Conservation (phyloP, 495 filamentous ascomycete genomes). For the Hapsidospora chrysogenum region DNA sequence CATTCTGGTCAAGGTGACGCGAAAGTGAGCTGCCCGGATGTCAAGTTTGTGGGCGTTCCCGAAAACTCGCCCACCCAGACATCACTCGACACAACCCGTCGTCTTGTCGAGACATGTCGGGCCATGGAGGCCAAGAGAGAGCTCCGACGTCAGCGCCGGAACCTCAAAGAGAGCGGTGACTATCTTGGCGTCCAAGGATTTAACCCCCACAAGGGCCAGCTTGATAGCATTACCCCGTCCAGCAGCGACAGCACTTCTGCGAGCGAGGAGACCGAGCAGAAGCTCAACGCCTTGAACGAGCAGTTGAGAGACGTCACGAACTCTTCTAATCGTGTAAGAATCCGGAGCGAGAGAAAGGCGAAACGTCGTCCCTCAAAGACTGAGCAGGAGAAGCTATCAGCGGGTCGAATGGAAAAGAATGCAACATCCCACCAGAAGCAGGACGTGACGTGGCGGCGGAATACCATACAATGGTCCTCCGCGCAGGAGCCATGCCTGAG, state of each 20-base stretch:
- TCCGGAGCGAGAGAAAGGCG: conserved; percentile 10
- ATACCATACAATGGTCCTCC: conserved; percentile 29
- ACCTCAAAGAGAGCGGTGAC: conserved; percentile 27
- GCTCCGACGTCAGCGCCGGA: conserved; percentile 17
- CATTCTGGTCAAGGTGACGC: no score
- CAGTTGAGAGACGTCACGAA: conserved; percentile 3
- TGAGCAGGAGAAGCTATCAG: conserved; percentile 15
- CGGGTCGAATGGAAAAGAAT: conserved; percentile 16
- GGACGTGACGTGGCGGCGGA: conserved; percentile 20
- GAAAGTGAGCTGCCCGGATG: no score
- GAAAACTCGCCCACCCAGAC: no score
- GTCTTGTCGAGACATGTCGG: no score
- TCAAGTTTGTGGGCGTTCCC: no score
- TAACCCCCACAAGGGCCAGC: conserved; percentile 34
- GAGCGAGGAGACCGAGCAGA: conserved; percentile 5
- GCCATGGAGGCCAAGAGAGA: conserved; percentile 19
- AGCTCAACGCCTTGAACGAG: conserved; percentile 1
- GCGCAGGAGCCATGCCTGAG: conserved; percentile 26
- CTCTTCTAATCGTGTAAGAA: neutral
- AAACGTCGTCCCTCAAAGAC: conserved; percentile 11
- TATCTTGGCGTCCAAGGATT: conserved; percentile 36
- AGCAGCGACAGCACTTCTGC: conserved; percentile 13
- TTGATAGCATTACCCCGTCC: conserved; percentile 26
- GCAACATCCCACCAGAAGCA: conserved; percentile 14
- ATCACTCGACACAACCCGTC: no score